Evolutionary conservation across 805 yeast genomes (phyloP).

Genomic region (Clavispora vitiphila): DNA sequence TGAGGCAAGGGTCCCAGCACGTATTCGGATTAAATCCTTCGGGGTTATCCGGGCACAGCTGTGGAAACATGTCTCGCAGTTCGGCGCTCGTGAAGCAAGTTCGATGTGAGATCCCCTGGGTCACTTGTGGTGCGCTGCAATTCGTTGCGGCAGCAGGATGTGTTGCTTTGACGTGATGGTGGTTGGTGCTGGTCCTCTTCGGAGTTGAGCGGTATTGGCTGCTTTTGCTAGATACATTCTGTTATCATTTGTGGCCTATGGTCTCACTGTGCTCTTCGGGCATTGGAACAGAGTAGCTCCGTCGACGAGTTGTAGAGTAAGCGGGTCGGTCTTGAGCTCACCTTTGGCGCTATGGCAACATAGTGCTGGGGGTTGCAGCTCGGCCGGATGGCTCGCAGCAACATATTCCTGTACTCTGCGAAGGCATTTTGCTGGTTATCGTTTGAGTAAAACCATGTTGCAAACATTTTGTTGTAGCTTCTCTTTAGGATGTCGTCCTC

Average conservation of each 20-base stretch:
- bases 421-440: conserved; percentile 85
- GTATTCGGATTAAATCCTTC: conserved; percentile 21
- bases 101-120: conserved; percentile 15
- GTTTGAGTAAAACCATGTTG: conserved; percentile 99
- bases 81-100: conserved; percentile 76
- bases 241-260: background rate
- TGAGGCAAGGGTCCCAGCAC: conserved; percentile 41
- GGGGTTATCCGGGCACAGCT: conserved; percentile 25
- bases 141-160: conserved; percentile 6
- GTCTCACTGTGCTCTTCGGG: conserved; percentile 18
- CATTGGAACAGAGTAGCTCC: conserved; percentile 85
- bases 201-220: conserved; percentile 48
- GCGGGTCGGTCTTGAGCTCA: conserved; percentile 63
- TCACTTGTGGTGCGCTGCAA: background rate
- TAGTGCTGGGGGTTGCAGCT: conserved; percentile 44
- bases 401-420: conserved; percentile 99
- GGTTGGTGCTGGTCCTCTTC: conserved; percentile 35
- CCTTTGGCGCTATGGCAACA: conserved; percentile 25
- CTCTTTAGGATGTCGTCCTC: background rate
- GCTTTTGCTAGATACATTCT: conserved; percentile 14
- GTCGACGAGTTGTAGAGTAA: conserved; percentile 92
- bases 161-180: conserved; percentile 6
- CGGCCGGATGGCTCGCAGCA: conserved; percentile 71
- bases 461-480: conserved; percentile 52
- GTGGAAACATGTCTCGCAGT: conserved; percentile 44